Percentiles rank a stretch among this genome's conserved stretches.
These are phyloP conservation scores for Aaosphaeria pasadenensis DNA, from an alignment of 2,329 filamentous ascomycete species.

Conservation along the genomic window DNA sequence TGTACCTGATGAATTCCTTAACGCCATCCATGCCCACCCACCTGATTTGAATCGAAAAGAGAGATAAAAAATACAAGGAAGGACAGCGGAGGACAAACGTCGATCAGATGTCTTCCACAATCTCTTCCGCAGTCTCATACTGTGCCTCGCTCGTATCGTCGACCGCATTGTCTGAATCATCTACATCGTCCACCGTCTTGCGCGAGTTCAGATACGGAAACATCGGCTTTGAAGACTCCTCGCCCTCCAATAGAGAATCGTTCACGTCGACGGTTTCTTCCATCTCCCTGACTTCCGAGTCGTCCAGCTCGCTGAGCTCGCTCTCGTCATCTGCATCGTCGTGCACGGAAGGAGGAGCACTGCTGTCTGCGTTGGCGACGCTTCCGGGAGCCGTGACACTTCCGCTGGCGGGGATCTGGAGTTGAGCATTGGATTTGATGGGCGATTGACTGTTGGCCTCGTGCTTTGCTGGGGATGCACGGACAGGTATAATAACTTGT, in stretches of 20 bases:
- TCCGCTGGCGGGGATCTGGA: slow-evolving; percentile 37
- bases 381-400: slow-evolving; percentile 38
- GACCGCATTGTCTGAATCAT: neutral
- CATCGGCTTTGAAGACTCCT: slow-evolving; percentile 16
- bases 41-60: no score
- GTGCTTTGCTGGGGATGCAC: slow-evolving; percentile 18
- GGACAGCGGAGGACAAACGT: no score
- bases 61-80: no score
- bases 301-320: slow-evolving; percentile 53
- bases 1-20: no score
- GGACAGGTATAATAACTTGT: slow-evolving; percentile 12
- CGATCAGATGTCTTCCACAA: no score
- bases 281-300: slow-evolving; percentile 37
- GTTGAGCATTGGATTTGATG: slow-evolving; percentile 10
- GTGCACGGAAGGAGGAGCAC: slow-evolving; percentile 55
- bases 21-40: no score
- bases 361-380: slow-evolving; percentile 43
- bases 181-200: neutral
- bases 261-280: slow-evolving; percentile 14
- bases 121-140: neutral
- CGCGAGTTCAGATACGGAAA: slow-evolving; percentile 22
- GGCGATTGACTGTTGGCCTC: slow-evolving; percentile 1
- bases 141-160: neutral
- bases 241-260: slow-evolving; percentile 6
- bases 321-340: slow-evolving; percentile 55